Conservation (phyloP, 495 filamentous ascomycete genomes). For the Trichocladium antarcticum region DNA sequence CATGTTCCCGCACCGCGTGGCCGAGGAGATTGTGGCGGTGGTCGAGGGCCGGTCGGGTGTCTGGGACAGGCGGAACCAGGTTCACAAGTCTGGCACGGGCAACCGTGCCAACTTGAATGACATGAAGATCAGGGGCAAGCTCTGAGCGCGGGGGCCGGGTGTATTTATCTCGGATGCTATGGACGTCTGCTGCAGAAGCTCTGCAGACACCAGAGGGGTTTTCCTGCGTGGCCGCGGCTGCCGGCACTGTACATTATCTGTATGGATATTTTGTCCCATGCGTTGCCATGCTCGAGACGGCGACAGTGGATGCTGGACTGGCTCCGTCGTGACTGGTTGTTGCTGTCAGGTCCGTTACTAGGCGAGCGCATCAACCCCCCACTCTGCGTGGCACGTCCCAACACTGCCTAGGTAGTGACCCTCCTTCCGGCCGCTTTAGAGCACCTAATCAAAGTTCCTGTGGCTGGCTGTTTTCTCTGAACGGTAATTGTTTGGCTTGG, state of each 20-base stretch:
- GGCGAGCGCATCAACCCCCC: too few relatives aligned
- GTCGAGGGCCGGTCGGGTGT: slow-evolving; percentile 73
- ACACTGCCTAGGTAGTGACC: too few relatives aligned
- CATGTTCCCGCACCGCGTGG: slow-evolving; percentile 64
- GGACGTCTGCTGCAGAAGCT: background rate
- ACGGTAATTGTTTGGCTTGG: too few relatives aligned
- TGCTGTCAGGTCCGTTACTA: too few relatives aligned
- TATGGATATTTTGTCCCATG: slow-evolving; percentile 1
- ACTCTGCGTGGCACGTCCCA: too few relatives aligned
- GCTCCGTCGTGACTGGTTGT: too few relatives aligned
- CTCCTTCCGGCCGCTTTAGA: too few relatives aligned
- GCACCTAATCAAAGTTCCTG: too few relatives aligned
- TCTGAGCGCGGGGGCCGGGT: background rate
- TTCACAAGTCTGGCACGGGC: slow-evolving; percentile 65
- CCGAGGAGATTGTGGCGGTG: slow-evolving; percentile 76
- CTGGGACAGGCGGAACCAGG: slow-evolving; percentile 63
- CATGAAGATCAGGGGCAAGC: background rate
- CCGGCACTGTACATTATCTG: slow-evolving; percentile 7
- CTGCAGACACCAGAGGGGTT: background rate
- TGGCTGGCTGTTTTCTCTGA: too few relatives aligned
- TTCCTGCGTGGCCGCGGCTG: background rate
- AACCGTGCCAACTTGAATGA: slow-evolving; percentile 58
- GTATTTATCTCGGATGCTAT: too few relatives aligned
- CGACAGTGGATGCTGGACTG: too few relatives aligned
- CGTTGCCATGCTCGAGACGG: too few relatives aligned